Evolutionary conservation across 352 stramenopile genomes (phyloP).

Genomic region (Phytopythium helicoides): DNA sequence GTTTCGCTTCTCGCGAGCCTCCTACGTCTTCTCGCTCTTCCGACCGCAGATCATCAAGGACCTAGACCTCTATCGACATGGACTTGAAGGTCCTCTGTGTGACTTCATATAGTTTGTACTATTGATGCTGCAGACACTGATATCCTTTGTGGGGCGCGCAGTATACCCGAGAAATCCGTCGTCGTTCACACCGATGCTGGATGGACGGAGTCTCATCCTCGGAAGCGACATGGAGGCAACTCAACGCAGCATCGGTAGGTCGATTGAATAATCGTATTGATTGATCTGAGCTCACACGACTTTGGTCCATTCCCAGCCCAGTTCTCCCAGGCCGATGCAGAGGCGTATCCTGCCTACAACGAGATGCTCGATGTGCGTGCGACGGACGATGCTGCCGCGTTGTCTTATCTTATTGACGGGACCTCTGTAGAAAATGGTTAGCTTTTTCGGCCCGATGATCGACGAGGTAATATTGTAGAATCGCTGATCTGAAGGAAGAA

Average conservation of each 20-base stretch:
- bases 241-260: conserved; percentile 66
- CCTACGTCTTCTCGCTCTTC: conserved; percentile 90
- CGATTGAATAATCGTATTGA: too few relatives aligned
- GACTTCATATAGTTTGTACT: too few relatives aligned
- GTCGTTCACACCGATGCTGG: conserved; percentile 85
- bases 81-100: conserved; percentile 64
- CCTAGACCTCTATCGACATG: conserved; percentile 75
- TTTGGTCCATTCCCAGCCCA: conserved; percentile 55
- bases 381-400: too few relatives aligned
- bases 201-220: conserved; percentile 77
- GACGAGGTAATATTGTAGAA: conserved; percentile 48
- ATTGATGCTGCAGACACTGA: too few relatives aligned
- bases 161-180: conserved; percentile 80
- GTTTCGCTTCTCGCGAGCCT: conserved; percentile 90
- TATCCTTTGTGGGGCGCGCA: conserved; percentile 7
- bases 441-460: conserved; percentile 82
- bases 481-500: background rate
- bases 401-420: too few relatives aligned
- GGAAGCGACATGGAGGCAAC: conserved; percentile 72
- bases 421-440: conserved; percentile 53
- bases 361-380: conserved; percentile 62
- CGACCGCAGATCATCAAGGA: conserved; percentile 89
- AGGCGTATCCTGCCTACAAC: conserved; percentile 82
- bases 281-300: background rate
- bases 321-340: conserved; percentile 76